phyloP scores from a whole-genome alignment of 1,139 yeast genomes.

The Candida sanyaensis region DNA sequence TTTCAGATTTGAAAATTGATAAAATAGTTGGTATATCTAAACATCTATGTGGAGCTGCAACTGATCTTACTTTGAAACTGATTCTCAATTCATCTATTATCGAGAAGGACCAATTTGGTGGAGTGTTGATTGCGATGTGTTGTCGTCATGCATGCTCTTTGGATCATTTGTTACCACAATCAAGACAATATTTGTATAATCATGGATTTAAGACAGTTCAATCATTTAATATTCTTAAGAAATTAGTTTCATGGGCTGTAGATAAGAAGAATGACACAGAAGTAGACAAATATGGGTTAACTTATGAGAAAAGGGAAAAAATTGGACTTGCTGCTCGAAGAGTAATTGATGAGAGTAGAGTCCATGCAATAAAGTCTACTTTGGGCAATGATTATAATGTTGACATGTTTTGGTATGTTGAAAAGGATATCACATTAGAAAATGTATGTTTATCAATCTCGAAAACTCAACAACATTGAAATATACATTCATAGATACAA shows the following conservation, averaged over 20 bases:
- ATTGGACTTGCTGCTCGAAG: slow-evolving; percentile 71
- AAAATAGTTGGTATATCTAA: slow-evolving; percentile 69
- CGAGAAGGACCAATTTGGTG: slow-evolving; percentile 34
- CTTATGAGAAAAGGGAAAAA: slow-evolving; percentile 46
- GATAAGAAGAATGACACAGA: slow-evolving; percentile 21
- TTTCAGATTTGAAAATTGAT: slow-evolving; percentile 24
- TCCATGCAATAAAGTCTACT: slow-evolving; percentile 42
- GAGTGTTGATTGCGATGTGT: slow-evolving; percentile 87
- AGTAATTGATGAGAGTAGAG: slow-evolving; percentile 59
- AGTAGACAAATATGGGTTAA: slow-evolving; percentile 46
- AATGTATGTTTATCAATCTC: slow-evolving; percentile 55
- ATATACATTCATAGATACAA: not conserved
- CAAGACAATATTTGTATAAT: slow-evolving; percentile 39
- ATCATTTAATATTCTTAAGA: slow-evolving; percentile 58
- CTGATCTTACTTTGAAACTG: slow-evolving; percentile 79
- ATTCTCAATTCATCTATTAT: slow-evolving; percentile 45
- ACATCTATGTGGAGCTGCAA: slow-evolving; percentile 92
- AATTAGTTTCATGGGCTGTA: slow-evolving; percentile 86
- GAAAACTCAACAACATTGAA: not conserved
- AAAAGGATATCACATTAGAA: slow-evolving; percentile 61
- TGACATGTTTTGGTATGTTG: slow-evolving; percentile 60
- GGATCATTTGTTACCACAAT: slow-evolving; percentile 51
- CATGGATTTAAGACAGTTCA: slow-evolving; percentile 30
- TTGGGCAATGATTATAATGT: slow-evolving; percentile 36
- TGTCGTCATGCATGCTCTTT: slow-evolving; percentile 83